Base-by-base conservation (phyloP, 1,284 basidiomycete genomes). In the Ceratobasidium sp. region DNA sequence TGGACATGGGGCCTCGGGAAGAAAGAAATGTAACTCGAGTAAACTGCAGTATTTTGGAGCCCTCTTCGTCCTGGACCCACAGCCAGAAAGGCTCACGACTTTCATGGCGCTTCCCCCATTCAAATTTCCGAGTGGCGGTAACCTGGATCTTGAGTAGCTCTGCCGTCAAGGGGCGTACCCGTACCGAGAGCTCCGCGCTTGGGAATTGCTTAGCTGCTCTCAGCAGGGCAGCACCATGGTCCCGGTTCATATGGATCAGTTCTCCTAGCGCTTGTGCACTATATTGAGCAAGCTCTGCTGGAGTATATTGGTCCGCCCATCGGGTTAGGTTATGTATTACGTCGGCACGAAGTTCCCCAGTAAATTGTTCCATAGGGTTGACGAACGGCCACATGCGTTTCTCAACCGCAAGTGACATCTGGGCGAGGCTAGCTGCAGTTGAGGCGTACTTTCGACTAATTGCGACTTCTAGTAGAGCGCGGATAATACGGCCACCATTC, bases 361-460 rank as follows among this genome's bases (percentile, higher is more conserved):
- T 79, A 78, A 92, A 90, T 79, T 98, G 94, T 76, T 84, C 87
- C 43, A 99, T 83, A 3, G 97, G 97, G 76, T 99, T 94, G 67
- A 97, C 93, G 80, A 92, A 98, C 0, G 96, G 94, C 97, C 97
- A 99, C 78, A 98, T 83, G 21, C 94, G 89, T 78, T 92, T 92
- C 80, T 97, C 94, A 73, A 97, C 88, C 0, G 94, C 92, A 81
- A 98, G 99, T 84, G 94, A 94, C 81, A 99, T 88, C 21, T 92
- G 90, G 84, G 97, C 91, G 28, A 99, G 86, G 26, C 93, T 90
- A 0, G 87, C 84, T 6, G 93, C 88, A 30, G 90, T 90, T 75
- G 87, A 90, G 0, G 96, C 95, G 93, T 93, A 98, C 79, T 95
- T 94, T 75, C 88, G 88, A 79, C 93, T 94, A 76, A 99, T 87